These are phyloP conservation scores for Cyamopsis tetragonoloba DNA, from an alignment of 306 rosid genomes.

Conservation along the genomic window DNA sequence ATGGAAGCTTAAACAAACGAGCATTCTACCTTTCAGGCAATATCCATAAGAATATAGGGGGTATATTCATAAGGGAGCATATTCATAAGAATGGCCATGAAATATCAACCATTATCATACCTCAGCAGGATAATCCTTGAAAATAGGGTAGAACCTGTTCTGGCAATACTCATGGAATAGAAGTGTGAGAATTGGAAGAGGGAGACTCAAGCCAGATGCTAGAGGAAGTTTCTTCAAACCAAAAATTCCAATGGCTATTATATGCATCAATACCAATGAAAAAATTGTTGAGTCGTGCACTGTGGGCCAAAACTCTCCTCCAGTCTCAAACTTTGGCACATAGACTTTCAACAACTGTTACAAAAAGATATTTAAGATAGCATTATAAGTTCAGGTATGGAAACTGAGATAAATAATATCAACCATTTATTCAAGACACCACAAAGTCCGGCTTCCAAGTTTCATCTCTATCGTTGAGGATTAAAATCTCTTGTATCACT, in stretches of 20 bases:
- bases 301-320: slow-evolving; percentile 71
- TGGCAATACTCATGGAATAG: slow-evolving; percentile 69
- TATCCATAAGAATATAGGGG: neutral
- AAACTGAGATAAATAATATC: slow-evolving; percentile 1
- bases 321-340: slow-evolving; percentile 58
- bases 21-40: too few species aligned
- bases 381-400: neutral
- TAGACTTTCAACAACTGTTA: slow-evolving; percentile 75
- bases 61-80: neutral
- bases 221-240: slow-evolving; percentile 68
- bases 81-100: neutral
- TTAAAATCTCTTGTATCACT: too few species aligned
- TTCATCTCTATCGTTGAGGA: slow-evolving; percentile 18
- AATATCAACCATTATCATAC: slow-evolving; percentile 29
- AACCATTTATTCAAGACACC: neutral
- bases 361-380: slow-evolving; percentile 8
- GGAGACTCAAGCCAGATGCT: slow-evolving; percentile 55
- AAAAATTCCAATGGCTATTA: slow-evolving; percentile 74
- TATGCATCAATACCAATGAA: slow-evolving; percentile 75
- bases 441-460: neutral
- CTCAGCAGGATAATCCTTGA: slow-evolving; percentile 58
- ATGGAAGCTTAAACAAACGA: too few species aligned
- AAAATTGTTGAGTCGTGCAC: slow-evolving; percentile 70
- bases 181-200: slow-evolving; percentile 82
- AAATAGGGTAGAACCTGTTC: slow-evolving; percentile 63